phyloP scores from a whole-genome alignment of 2,329 filamentous ascomycete species.

The Orbilia quercus region DNA sequence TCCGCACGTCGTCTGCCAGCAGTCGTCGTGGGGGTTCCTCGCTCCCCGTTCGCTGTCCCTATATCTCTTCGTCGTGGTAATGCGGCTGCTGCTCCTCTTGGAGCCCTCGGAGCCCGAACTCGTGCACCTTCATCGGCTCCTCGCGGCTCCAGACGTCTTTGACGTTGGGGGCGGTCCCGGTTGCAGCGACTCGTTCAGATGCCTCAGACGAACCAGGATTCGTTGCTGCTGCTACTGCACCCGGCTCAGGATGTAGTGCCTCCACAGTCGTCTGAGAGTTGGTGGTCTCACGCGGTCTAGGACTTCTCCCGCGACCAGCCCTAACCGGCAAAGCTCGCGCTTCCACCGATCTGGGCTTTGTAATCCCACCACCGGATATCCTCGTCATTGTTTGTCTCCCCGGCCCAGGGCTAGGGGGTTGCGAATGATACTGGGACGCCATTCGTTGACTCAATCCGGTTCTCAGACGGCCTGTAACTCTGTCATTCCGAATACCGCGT shows the following conservation, averaged over 20 bases:
- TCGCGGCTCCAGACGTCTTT: constrained; percentile 8
- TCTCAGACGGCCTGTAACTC: too few species aligned
- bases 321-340: too few species aligned
- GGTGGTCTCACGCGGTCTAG: constrained; percentile 11
- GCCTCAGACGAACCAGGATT: neutral
- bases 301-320: constrained; percentile 13
- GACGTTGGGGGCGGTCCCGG: neutral
- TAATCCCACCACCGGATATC: too few species aligned
- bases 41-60: constrained; percentile 7
- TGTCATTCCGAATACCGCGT: neutral
- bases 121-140: neutral
- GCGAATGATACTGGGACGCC: neutral
- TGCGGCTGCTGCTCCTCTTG: neutral
- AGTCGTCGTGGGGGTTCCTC: constrained; percentile 8
- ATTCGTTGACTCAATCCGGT: too few species aligned
- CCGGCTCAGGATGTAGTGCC: neutral
- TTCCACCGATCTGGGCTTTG: too few species aligned
- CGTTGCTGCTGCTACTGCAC: neutral
- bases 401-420: constrained; percentile 5
- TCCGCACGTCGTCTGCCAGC: constrained; percentile 5
- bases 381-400: neutral
- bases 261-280: constrained; percentile 15
- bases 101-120: neutral
- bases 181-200: constrained; percentile 3
- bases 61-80: constrained; percentile 5